These are phyloP conservation scores for Mucuna pruriens DNA, from an alignment of 306 rosid genomes.

Conservation along the genomic window DNA sequence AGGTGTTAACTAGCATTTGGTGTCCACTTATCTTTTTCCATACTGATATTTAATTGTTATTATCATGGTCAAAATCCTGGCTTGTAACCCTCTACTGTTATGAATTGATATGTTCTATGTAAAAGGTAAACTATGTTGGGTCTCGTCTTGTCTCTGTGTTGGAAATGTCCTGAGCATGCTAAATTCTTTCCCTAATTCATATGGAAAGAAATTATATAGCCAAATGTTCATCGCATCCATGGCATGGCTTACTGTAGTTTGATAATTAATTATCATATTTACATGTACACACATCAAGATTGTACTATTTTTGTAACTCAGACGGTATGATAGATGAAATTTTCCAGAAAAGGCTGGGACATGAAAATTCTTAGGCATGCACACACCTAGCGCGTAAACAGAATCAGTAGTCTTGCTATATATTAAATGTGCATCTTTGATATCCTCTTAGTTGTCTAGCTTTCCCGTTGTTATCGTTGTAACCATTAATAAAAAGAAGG, in stretches of 20 bases:
- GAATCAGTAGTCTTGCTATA: neutral
- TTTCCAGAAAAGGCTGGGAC: neutral
- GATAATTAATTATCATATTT: neutral
- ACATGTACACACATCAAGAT: neutral
- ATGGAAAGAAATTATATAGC: neutral
- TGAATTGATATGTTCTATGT: neutral
- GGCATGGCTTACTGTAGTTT: neutral
- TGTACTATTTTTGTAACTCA: neutral
- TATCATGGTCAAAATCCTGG: neutral
- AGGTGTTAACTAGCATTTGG: too few species aligned
- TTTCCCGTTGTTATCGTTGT: neutral
- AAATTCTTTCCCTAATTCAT: neutral
- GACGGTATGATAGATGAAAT: neutral
- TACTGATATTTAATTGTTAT: neutral
- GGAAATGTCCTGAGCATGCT: neutral
- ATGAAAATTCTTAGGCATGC: neutral
- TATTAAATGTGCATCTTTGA: neutral
- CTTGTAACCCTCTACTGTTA: neutral
- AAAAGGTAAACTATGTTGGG: conserved; percentile 15
- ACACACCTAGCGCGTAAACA: neutral
- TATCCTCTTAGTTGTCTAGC: neutral
- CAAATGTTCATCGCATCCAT: neutral
- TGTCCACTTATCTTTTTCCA: too few species aligned
- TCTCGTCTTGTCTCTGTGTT: conserved; percentile 1
- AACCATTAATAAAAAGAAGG: neutral